A percentile compares a stretch with the other conserved stretches of the same genome.
Evolutionary conservation across 2,329 filamentous ascomycete genomes (phyloP).

Genomic region (Aspergillus sp.): DNA sequence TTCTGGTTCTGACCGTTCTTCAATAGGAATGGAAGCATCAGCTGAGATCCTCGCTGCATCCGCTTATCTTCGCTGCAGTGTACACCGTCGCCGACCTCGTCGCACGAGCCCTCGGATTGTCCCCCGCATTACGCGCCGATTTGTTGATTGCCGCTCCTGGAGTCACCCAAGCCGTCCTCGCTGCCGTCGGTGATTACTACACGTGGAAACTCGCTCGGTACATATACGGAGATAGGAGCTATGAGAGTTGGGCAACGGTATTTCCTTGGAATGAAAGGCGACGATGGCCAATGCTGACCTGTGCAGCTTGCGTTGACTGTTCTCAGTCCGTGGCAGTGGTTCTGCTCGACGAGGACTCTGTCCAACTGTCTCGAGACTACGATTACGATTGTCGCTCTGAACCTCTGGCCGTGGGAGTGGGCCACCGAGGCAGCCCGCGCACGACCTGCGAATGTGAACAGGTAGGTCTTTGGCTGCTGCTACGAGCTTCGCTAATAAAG

Average conservation of each 20-base stretch:
- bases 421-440: conserved; percentile 47
- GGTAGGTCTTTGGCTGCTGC: conserved; percentile 27
- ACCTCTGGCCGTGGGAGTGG: conserved; percentile 85
- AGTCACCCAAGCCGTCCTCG: conserved; percentile 74
- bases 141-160: conserved; percentile 75
- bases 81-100: conserved; percentile 68
- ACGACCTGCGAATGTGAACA: conserved; percentile 26
- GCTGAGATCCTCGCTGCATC: conserved; percentile 88
- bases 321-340: conserved; percentile 93
- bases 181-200: conserved; percentile 80
- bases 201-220: conserved; percentile 80
- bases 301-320: conserved; percentile 70
- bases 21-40: conserved; percentile 87
- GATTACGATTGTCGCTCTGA: conserved; percentile 77
- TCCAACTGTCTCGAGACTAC: conserved; percentile 95
- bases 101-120: conserved; percentile 59
- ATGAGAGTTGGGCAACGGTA: conserved; percentile 72
- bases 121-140: conserved; percentile 63
- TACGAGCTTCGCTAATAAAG: not conserved
- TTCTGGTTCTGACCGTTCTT: conserved; percentile 8
- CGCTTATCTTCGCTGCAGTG: conserved; percentile 77
- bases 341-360: conserved; percentile 88
- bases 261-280: not conserved
- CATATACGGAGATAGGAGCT: conserved; percentile 69
- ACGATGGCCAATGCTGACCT: conserved; percentile 22